Evolutionary conservation across 768 basidiomycete genomes (phyloP), one percentile per base, ranked within the genome.

Genomic region (Saitozyma sp.): DNA sequence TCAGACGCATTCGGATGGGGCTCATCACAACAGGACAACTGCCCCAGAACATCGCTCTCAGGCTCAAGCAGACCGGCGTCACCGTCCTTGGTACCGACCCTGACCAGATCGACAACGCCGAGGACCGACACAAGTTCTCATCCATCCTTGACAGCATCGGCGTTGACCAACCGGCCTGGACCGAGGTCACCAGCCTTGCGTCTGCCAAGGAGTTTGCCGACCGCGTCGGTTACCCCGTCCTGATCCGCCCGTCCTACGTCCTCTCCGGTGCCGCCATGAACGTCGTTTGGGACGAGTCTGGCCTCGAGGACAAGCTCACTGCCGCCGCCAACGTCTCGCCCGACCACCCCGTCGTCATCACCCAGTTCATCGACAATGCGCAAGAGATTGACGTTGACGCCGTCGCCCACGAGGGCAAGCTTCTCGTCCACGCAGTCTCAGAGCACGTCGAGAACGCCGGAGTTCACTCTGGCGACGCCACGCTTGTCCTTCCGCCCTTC

Each of bases 231-330:
- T 98, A 98, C 79, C 96, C 96, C 6, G 94, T 98, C 65, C 89
- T 99, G 56, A 92, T 99, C 73, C 92, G 96, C 48, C 96, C 96
- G 4, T 98, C 95, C 0, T 98, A 98, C 80, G 95, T 98, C 50
- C 87, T 98, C 29, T 99, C 96, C 9, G 96, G 96, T 55, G 94
- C 96, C 50, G 96, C 96, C 14, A 99, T 99, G 96, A 99, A 96
- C 80, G 94, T 98, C 46, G 92, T 98, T 19, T 89, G 89, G 76
- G 92, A 97, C 77, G 92, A 95, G 78, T 84, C 90, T 11, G 82
- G 86, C 14, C 84, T 99, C 43, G 89, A 95, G 68, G 88, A 95
- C 80, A 95, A 91, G 69, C 87, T 99, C 52, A 93, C 93, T n/a
- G 92, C 92, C 19, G 96, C 96, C 13, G 92, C 95, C 40, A 87